Base-by-base conservation (phyloP, 257 asterid genomes). In the Plantago elongata region DNA sequence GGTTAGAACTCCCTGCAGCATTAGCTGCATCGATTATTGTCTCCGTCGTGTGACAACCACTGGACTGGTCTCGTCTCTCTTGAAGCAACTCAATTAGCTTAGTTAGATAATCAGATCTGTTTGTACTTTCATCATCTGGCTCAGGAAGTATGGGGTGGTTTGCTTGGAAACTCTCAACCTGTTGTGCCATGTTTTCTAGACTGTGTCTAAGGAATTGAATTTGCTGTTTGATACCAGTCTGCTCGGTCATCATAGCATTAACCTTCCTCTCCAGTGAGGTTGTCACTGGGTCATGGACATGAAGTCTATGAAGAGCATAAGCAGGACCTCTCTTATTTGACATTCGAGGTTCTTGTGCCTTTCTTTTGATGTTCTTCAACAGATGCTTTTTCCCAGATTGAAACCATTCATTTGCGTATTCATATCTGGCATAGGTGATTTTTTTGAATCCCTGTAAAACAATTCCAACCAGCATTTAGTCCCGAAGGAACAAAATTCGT, bases 381-480 rank as follows among this genome's bases (percentile, higher is more conserved):
- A 66, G 72, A 5, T 79, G 69, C 65, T 61, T 68, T 22, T 73
- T 77, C 34, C 83, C 82, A 51, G 65, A 76, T 59, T 74, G 79
- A 66, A 77, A 77, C 83, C 79, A 75, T 65, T 61, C 75, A 58
- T 82, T 79, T 43, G 44, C 77, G 18, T 77, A 82, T 30, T 82
- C 89, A 22, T 48, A 46, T 45, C 62, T 50, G 44, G 68, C 65
- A 57, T 69, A 75, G n/a, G 78, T 65, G 9, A 72, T 70, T 64
- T 77, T 82, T 27, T 48, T 65, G 51, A 79, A 82, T 43, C 85
- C 84, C 88, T 77, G 13, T 30, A 30, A 34, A 34, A 34, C 8
- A 34, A 34, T 34, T 6, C 40, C 40, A 34, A 34, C 8, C 40
- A 3, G 40, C 40, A 34, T 34, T 34, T 34, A 34, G 40, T 34